Conservation (phyloP, 2,329 filamentous ascomycete species). For the Scedosporium aurantiacum region DNA sequence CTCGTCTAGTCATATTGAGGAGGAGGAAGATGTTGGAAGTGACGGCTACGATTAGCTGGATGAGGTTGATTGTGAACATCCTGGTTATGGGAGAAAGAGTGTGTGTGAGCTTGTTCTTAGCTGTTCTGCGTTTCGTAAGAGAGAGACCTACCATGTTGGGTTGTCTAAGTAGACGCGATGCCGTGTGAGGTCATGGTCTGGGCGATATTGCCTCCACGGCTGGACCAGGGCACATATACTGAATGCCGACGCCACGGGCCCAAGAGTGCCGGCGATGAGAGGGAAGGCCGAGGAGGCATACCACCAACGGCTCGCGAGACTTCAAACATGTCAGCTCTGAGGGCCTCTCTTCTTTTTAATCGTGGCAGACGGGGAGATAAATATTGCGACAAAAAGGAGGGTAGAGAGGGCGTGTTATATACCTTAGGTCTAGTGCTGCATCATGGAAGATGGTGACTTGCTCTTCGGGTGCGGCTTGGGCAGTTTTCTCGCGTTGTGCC, state of each 20-base stretch:
- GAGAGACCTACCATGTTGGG: constrained; percentile 50
- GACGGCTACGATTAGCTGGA: constrained; percentile 65
- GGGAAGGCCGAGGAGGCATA: constrained; percentile 57
- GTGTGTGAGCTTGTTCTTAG: not conserved
- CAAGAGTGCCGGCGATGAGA: constrained; percentile 72
- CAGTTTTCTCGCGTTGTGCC: too few species aligned
- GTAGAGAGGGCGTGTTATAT: too few species aligned
- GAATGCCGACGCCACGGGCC: constrained; percentile 77
- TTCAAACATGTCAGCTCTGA: not conserved
- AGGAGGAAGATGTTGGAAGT: constrained; percentile 72
- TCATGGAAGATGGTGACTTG: too few species aligned
- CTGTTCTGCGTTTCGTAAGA: not conserved
- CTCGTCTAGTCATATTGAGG: constrained; percentile 71
- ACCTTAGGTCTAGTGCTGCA: too few species aligned
- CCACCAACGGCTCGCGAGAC: constrained; percentile 48
- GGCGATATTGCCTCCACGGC: constrained; percentile 57
- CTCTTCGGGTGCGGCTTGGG: too few species aligned
- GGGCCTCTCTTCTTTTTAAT: not conserved
- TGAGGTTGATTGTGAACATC: constrained; percentile 65
- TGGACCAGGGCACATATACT: constrained; percentile 78
- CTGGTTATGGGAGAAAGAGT: constrained; percentile 21
- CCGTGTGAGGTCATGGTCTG: constrained; percentile 33
- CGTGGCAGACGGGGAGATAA: too few species aligned
- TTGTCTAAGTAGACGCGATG: constrained; percentile 43
- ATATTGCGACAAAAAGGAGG: too few species aligned